Conservation (phyloP, 805 yeast genomes). For the Saturnispora ahearnii region DNA sequence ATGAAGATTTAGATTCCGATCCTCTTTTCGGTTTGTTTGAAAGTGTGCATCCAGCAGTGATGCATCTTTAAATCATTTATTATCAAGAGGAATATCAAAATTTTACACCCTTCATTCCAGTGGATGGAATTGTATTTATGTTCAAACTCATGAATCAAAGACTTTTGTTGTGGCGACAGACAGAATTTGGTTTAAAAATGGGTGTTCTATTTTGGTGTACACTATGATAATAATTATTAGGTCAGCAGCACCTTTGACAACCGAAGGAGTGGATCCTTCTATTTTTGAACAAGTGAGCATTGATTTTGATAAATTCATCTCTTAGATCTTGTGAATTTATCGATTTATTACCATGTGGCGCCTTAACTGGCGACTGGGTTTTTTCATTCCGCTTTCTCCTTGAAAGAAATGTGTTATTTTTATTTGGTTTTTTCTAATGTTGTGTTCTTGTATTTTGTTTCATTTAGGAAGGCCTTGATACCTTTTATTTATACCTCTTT, state of each 20-base stretch:
- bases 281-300: conserved; percentile 26
- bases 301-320: conserved; percentile 1
- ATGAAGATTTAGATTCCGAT: neutral
- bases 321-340: neutral
- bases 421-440: neutral
- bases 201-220: neutral
- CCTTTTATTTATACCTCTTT: neutral
- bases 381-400: neutral
- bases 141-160: neutral
- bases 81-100: neutral
- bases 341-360: conserved; percentile 4
- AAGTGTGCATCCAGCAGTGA: conserved; percentile 35
- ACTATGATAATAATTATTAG: conserved; percentile 9
- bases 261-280: conserved; percentile 24
- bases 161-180: neutral
- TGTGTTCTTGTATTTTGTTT: neutral
- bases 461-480: neutral
- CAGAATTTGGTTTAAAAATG: neutral
- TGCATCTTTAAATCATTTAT: conserved; percentile 14
- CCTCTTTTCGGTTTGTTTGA: conserved; percentile 25
- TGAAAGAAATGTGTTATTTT: neutral
- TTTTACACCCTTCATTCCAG: neutral
- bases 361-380: conserved; percentile 1
- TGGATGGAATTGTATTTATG: neutral
- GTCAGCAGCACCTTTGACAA: conserved; percentile 35